Evolutionary conservation across 2,329 filamentous ascomycete genomes (phyloP).

Genomic region (Calonectria crousiana): DNA sequence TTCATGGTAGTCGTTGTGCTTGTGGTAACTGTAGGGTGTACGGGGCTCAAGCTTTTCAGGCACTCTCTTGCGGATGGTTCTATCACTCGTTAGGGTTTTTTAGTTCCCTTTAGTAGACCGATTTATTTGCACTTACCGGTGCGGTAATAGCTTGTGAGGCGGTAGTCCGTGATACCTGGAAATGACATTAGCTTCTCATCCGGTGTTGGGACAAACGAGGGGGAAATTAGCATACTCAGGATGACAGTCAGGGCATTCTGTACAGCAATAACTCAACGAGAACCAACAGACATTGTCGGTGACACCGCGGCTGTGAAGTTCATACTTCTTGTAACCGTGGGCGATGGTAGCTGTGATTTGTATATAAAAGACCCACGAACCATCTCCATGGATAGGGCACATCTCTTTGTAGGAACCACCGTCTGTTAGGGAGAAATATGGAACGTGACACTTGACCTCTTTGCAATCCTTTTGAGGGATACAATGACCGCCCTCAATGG

Average conservation of each 20-base stretch:
- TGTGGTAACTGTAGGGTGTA: constrained; percentile 9
- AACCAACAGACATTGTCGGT: constrained; percentile 42
- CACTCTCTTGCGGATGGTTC: not conserved
- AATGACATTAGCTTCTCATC: not conserved
- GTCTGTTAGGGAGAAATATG: constrained; percentile 41
- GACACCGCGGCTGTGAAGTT: constrained; percentile 40
- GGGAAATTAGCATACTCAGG: constrained; percentile 21
- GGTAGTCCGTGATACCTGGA: not conserved
- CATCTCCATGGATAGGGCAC: constrained; percentile 41
- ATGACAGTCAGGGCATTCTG: constrained; percentile 41
- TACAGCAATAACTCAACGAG: constrained; percentile 42
- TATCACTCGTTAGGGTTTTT: not conserved
- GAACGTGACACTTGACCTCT: constrained; percentile 41
- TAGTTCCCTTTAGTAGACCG: not conserved
- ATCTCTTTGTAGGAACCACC: constrained; percentile 41
- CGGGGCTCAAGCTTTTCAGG: constrained; percentile 2
- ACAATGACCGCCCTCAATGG: constrained; percentile 39
- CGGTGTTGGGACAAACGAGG: not conserved
- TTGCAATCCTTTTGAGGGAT: constrained; percentile 35
- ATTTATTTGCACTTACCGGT: not conserved
- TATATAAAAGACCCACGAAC: constrained; percentile 45
- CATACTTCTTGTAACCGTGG: constrained; percentile 38
- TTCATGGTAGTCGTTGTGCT: constrained; percentile 17
- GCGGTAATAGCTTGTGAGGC: not conserved
- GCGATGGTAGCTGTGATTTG: constrained; percentile 40